Base-by-base conservation (phyloP, 345 rosid species). In the Dimocarpus longan region DNA sequence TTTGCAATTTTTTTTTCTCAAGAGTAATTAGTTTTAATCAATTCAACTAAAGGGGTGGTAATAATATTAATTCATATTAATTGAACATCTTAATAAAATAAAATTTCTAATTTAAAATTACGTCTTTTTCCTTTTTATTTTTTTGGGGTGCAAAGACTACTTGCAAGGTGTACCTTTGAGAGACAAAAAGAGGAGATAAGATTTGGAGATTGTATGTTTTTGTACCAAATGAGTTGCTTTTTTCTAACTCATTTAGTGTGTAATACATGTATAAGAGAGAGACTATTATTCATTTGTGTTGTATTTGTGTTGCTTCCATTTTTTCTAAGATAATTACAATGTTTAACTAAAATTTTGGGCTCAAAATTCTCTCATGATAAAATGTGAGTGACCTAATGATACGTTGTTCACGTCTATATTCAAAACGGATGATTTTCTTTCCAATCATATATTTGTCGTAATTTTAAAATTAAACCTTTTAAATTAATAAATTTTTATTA, bases 181-280 rank as follows among this genome's bases (percentile, higher is more conserved):
- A 57, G 22, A 57, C 22, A 1, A 18, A 57, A 18, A n/a, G 22
- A 62, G 22, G n/a, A 28, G 18, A 5, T 28, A 12, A 19, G 28
- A 59, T n/a, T 22, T 8, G 64, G 64, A 59, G 68, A 13, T 28
- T 64, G 39, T 64, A 13, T 24, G 6, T 26, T 26, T 28, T 24
- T 24, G 40, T 22, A 28, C 40, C 39, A 64, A 26, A 67, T 16
- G 50, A 67, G 50, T 67, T 66, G 44, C 21, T 37, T 67, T 57
- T 57, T 39, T 67, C 18, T 67, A 66, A 66, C 71, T 67, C 71
- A 67, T 67, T 67, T 40, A 16, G n/a, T 67, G 16, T 40, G 71
- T 19, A 67, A 40, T 18, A 57, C 37, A 32, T 32, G 37, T 32
- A 32, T 32, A 1, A 32, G 37, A 65, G 68, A 65, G 10, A 39